phyloP scores from a whole-genome alignment of 768 basidiomycete species.

The Brasilioporus rufonigricans region DNA sequence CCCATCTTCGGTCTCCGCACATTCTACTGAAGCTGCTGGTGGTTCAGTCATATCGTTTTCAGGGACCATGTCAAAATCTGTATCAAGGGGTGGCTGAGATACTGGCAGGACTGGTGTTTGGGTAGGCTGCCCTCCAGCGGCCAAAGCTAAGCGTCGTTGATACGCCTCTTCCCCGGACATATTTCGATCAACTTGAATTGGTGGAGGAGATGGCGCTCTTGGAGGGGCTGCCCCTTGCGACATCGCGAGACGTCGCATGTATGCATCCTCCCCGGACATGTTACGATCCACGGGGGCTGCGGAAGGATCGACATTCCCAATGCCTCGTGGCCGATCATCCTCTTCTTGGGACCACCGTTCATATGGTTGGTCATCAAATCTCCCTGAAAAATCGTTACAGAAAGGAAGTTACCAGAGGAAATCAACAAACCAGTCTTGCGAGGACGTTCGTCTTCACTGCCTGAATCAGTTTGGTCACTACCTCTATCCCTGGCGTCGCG shows the following conservation, averaged over 20 bases:
- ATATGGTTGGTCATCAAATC: constrained; percentile 39
- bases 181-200: constrained; percentile 40
- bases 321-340: constrained; percentile 38
- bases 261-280: constrained; percentile 79
- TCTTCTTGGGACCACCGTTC: constrained; percentile 58
- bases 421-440: constrained; percentile 59
- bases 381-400: constrained; percentile 33
- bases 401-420: not conserved
- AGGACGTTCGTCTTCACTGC: constrained; percentile 64
- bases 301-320: constrained; percentile 21
- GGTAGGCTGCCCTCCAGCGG: constrained; percentile 30
- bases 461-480: constrained; percentile 65
- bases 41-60: constrained; percentile 4
- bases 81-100: constrained; percentile 18
- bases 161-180: constrained; percentile 80
- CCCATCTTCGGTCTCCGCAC: constrained; percentile 59
- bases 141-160: constrained; percentile 72
- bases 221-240: constrained; percentile 37
- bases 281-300: constrained; percentile 42
- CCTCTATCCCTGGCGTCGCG: constrained; percentile 46
- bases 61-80: constrained; percentile 17
- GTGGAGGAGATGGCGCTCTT: constrained; percentile 28
- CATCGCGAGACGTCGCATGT: constrained; percentile 73
- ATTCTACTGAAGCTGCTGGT: constrained; percentile 1
- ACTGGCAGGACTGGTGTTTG: constrained; percentile 22